Percentiles rank a stretch among this genome's conserved stretches.
Evolutionary conservation across 257 asterid species (phyloP).

Genomic region (Solanum paucissectum): DNA sequence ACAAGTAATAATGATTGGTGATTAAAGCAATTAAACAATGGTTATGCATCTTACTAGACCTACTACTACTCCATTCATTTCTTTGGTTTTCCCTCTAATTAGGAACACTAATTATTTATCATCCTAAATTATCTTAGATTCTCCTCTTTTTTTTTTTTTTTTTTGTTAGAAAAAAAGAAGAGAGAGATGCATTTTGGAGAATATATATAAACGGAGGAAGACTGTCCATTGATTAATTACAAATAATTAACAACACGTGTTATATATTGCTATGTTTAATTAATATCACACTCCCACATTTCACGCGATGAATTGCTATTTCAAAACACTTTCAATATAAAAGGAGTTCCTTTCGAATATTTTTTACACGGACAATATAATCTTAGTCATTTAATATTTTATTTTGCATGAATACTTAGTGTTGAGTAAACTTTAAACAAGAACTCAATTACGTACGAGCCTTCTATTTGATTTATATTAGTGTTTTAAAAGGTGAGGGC

Average conservation of each 20-base stretch:
- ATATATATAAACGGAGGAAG: neutral
- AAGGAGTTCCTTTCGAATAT: neutral
- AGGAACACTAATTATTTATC: neutral
- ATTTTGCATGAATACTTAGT: neutral
- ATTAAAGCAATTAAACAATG: neutral
- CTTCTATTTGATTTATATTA: neutral
- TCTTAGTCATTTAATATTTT: neutral
- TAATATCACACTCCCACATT: neutral
- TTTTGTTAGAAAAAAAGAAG: neutral
- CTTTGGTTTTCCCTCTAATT: neutral
- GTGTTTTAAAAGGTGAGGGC: too few species aligned
- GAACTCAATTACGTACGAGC: neutral
- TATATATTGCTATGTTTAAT: neutral
- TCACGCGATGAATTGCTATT: neutral
- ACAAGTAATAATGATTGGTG: neutral
- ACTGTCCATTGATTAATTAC: neutral
- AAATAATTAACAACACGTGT: neutral
- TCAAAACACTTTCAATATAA: too few species aligned
- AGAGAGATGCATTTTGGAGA: neutral
- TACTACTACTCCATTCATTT: neutral
- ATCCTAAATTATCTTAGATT: neutral
- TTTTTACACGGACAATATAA: too few species aligned
- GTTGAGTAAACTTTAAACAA: neutral
- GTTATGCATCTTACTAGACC: slow-evolving; percentile 5
- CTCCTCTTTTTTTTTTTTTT: neutral